These are phyloP conservation scores for Cadophora luteo-olivacea DNA, from an alignment of 2,329 filamentous ascomycete species.

Conservation along the genomic window DNA sequence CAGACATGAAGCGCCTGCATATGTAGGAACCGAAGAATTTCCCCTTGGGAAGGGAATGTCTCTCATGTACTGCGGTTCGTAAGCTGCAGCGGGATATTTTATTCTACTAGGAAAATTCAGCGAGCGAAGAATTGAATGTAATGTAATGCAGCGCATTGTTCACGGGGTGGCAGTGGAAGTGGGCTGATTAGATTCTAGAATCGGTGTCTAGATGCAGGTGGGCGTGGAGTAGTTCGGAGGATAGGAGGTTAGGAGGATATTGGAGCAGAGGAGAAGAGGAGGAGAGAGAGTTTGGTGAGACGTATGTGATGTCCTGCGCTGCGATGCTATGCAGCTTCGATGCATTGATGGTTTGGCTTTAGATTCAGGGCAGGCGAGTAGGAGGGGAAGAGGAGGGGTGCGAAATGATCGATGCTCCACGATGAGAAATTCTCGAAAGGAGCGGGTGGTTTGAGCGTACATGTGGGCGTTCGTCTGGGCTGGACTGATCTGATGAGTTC, in stretches of 20 bases:
- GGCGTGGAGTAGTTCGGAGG: background rate
- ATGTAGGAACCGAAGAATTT: constrained; percentile 4
- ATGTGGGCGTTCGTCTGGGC: constrained; percentile 14
- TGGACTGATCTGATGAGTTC: constrained; percentile 18
- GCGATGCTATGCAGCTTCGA: background rate
- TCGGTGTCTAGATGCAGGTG: background rate
- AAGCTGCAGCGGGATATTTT: background rate
- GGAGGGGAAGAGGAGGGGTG: background rate
- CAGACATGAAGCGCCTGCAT: background rate
- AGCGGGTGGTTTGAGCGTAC: background rate
- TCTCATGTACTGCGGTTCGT: background rate
- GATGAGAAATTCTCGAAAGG: constrained; percentile 4
- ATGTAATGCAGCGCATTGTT: constrained; percentile 6
- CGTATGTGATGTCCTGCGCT: background rate
- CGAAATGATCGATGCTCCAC: background rate
- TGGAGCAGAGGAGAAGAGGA: background rate
- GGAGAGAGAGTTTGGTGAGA: background rate
- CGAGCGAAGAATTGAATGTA: background rate
- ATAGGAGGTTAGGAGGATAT: background rate
- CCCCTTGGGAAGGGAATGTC: too few species aligned
- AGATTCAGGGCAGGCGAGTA: background rate
- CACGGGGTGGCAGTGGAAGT: background rate
- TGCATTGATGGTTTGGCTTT: background rate
- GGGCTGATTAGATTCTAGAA: constrained; percentile 1
- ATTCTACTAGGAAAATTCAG: background rate